These are phyloP conservation scores for Ramicandelaber brevisporus DNA, from an alignment of 192 early-diverging fungal species.

Conservation along the genomic window DNA sequence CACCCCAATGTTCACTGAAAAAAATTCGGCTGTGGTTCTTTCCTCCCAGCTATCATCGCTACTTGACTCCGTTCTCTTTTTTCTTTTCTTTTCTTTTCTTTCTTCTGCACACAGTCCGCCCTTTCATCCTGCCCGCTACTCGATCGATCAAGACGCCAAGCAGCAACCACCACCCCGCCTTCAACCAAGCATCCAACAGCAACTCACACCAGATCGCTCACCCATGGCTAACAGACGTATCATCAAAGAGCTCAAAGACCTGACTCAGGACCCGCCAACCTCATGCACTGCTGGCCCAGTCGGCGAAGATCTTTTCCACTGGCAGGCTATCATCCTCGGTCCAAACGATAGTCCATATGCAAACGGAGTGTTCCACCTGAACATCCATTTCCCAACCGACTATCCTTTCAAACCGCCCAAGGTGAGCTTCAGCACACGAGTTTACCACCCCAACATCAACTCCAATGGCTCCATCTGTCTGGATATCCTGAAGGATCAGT, in stretches of 20 bases:
- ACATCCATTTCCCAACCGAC: conserved; percentile 94
- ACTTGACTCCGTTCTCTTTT: conserved; percentile 1
- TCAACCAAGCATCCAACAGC: not conserved
- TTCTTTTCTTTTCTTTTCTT: conserved; percentile 2
- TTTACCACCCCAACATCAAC: conserved; percentile 99
- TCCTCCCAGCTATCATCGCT: too few relatives aligned
- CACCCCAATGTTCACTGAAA: too few relatives aligned
- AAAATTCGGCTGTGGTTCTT: too few relatives aligned
- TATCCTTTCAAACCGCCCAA: conserved; percentile 98
- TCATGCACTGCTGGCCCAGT: conserved; percentile 92
- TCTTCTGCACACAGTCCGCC: conserved; percentile 3
- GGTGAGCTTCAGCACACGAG: conserved; percentile 87
- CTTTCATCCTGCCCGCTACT: conserved; percentile 3
- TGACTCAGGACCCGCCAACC: conserved; percentile 90
- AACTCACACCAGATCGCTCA: conserved; percentile 1
- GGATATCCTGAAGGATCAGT: conserved; percentile 96
- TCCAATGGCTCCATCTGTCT: conserved; percentile 93
- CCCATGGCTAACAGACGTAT: conserved; percentile 2
- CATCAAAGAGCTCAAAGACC: conserved; percentile 69
- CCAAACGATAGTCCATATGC: conserved; percentile 82
- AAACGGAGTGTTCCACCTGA: conserved; percentile 90
- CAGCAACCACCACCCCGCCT: too few relatives aligned
- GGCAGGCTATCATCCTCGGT: conserved; percentile 98
- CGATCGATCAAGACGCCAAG: too few relatives aligned
- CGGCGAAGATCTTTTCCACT: conserved; percentile 78